Evolutionary conservation across 2,329 filamentous ascomycete genomes (phyloP), one percentile per base, ranked within the genome.

Genomic region (Trichoderma brevicompactum): DNA sequence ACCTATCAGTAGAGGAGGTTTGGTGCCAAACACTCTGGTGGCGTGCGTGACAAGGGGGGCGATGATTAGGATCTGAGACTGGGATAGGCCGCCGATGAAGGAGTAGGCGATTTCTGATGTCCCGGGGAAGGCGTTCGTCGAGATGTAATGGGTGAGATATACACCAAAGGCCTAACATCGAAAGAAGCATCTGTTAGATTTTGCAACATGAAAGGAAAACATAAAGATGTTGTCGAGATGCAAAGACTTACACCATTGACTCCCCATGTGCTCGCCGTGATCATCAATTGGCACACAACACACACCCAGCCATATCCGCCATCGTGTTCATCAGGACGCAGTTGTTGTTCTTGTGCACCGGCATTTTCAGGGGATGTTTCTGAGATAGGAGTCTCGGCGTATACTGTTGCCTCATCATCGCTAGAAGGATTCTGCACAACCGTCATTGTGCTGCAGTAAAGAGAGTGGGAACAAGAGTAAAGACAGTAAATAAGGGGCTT

Each of bases 31-130:
- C 5, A 70, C 65, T 10, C 69, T 68, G 6, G 72, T 73, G 9
- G 68, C 63, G 17, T 74, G 65, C 0, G 73, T 73, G 2, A 73
- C 72, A 0, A 80, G 58, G 4, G 85, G 84, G 19, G 82, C 75
- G 13, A 79, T 69, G 5, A 80, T 66, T 50, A 79, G 72, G 3
- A 74, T 71, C 49, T 73, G 77, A 1, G 80, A 82, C 65, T 87
- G 83, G 40, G 80, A 83, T 0, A 89, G 78, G 0, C 83, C 83
- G 28, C 87, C 87, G 17, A 89, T 80, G 66, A 89, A 83, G 32
- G 86, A 86, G 68, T 83, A 89, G 23, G 86, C 79, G 0, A 88
- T 78, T 2, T 78, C 76, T 0, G 82, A 83, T 0, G 85, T 83
- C 2, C 79, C 79, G 0, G 83, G 79, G 67, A 84, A 87, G 58